phyloP scores from a whole-genome alignment of 2,329 filamentous ascomycete species.

The Ophiostoma quercus region DNA sequence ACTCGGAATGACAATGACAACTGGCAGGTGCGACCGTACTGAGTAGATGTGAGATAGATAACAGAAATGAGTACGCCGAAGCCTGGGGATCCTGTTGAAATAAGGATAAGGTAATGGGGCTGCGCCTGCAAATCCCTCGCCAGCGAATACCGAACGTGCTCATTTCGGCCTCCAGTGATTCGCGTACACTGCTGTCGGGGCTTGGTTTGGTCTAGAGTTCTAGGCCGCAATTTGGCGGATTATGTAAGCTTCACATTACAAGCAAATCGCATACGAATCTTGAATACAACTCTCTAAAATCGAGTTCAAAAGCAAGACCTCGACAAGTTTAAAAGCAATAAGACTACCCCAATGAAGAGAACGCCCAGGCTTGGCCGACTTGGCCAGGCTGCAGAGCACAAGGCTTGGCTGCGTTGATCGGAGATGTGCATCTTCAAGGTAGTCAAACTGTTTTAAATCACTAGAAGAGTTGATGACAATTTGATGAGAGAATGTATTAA shows the following conservation, averaged over 20 bases:
- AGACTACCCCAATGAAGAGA: not conserved
- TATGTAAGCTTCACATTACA: not conserved
- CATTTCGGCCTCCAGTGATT: constrained; percentile 11
- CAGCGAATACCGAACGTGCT: constrained; percentile 10
- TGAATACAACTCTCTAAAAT: no score
- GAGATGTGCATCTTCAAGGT: not conserved
- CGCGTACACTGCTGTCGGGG: not conserved
- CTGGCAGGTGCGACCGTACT: not conserved
- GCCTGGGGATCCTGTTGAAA: no score
- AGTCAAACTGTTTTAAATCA: no score
- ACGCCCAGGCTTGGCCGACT: not conserved
- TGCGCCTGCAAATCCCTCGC: not conserved
- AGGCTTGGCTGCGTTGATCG: constrained; percentile 1
- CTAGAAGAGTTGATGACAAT: no score
- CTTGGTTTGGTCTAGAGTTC: not conserved
- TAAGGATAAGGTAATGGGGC: not conserved
- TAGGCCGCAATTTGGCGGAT: not conserved
- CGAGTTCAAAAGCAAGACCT: no score
- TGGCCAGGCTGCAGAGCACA: not conserved
- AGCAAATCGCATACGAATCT: no score
- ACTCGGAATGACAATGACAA: not conserved
- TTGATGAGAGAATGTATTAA: not conserved
- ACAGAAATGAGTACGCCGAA: not conserved
- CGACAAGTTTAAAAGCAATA: no score
- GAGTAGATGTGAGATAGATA: no score